Conservation (phyloP, 1,139 yeast species). For the Suhomyces terraborum region DNA sequence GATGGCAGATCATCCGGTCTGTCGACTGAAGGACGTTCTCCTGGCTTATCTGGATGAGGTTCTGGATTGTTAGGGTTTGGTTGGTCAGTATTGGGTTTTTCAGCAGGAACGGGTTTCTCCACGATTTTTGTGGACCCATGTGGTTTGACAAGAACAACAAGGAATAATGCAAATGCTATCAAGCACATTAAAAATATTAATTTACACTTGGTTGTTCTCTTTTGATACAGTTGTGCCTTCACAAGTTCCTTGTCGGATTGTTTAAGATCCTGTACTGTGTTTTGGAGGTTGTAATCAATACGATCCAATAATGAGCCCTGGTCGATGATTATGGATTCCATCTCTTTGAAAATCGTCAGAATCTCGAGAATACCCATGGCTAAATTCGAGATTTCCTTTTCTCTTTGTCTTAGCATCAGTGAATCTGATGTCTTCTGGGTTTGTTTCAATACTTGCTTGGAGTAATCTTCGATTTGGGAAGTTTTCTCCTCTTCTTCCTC, state of each 20-base stretch:
- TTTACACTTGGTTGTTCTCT: slow-evolving; percentile 88
- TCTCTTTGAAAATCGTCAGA: slow-evolving; percentile 87
- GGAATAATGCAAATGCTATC: slow-evolving; percentile 69
- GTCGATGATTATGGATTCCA: slow-evolving; percentile 89
- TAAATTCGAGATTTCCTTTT: slow-evolving; percentile 81
- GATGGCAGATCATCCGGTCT: neutral
- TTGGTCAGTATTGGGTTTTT: slow-evolving; percentile 11
- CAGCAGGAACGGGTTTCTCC: slow-evolving; percentile 22
- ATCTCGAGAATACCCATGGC: slow-evolving; percentile 95
- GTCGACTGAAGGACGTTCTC: neutral
- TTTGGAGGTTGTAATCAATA: slow-evolving; percentile 86
- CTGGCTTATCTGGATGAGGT: neutral
- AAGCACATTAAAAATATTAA: slow-evolving; percentile 71
- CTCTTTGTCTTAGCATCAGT: slow-evolving; percentile 66
- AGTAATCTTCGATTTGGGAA: slow-evolving; percentile 30
- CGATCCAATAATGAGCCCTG: slow-evolving; percentile 94
- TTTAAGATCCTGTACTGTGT: slow-evolving; percentile 73
- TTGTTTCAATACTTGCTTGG: slow-evolving; percentile 42
- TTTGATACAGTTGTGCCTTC: slow-evolving; percentile 79
- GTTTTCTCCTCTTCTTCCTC: slow-evolving; percentile 46
- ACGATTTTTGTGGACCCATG: slow-evolving; percentile 28
- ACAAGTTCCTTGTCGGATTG: slow-evolving; percentile 76
- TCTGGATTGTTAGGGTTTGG: neutral
- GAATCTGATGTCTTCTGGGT: slow-evolving; percentile 47
- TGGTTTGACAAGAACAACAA: slow-evolving; percentile 74